Evolutionary conservation across 1,284 basidiomycete genomes (phyloP), one percentile per base, ranked within the genome.

Genomic region (Leucoagaricus sp.): DNA sequence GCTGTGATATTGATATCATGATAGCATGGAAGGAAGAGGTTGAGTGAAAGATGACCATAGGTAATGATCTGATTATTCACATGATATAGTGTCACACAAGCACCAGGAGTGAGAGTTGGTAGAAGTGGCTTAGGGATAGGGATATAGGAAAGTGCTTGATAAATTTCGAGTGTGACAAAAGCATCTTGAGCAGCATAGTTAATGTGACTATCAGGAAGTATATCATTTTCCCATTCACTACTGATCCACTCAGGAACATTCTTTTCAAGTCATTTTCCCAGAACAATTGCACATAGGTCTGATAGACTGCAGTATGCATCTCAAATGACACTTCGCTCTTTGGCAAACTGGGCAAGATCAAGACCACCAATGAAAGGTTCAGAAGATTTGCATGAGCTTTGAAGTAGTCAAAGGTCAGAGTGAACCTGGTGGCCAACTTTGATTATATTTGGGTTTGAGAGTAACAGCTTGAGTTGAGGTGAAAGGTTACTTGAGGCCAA

Each of bases 181-280:
- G 57, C 67, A 56, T 69, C 66, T 21, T 57, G 19, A 2, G 64
- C 63, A 21, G 64, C 66, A 63, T 68, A 68, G 4, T 46, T 19
- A 10, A 63, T 54, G 29, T 66, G 66, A 8, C 25, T 10, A 1
- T 7, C 9, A 42, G 41, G 21, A 6, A 42, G 12, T 9, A 33
- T 31, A 31, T 31, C 15, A 21, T 48, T 25, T 29, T 48, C 28
- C 33, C 46, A 48, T 48, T 23, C 4, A 5, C 31, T n/a, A 15
- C 46, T 48, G 6, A 2, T 7, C 2, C 19, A 12, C 12, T 42
- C 15, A 19, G 41, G 19, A 4, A 21, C 25, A 21, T 42, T 42
- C 12, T 42, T 42, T 17, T n/a, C 41, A n/a, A 42, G 41, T 7
- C 19, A 13, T 42, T 9, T 42, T 4, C 15, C 9, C 12, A 42